These are phyloP conservation scores for Ballota nigra DNA, from an alignment of 257 asterid genomes.

Conservation along the genomic window DNA sequence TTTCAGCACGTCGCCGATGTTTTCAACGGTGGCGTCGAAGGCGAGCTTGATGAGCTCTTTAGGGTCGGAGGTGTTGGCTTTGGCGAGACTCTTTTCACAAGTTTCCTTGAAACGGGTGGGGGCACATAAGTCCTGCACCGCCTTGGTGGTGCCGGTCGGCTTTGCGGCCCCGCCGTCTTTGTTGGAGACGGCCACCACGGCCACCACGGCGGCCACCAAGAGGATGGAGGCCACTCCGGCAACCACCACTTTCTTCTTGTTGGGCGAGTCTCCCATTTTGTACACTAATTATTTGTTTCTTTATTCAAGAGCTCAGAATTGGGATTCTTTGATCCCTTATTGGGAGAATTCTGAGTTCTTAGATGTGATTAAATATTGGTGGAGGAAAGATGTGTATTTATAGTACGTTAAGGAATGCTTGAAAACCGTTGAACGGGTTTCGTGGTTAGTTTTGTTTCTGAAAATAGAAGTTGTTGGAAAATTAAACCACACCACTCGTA, in stretches of 20 bases:
- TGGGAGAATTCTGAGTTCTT: too few relatives aligned
- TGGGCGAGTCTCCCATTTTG: slow-evolving; percentile 17
- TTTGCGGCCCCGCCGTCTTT: not conserved
- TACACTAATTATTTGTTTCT: not conserved
- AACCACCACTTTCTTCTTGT: slow-evolving; percentile 33
- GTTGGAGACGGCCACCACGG: not conserved
- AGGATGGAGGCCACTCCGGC: slow-evolving; percentile 3
- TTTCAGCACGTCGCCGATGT: slow-evolving; percentile 34
- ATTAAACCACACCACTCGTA: too few relatives aligned
- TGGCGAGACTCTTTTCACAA: slow-evolving; percentile 46
- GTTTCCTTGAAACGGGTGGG: slow-evolving; percentile 57
- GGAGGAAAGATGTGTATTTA: not conserved
- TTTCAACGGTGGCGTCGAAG: slow-evolving; percentile 30
- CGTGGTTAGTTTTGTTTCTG: too few relatives aligned
- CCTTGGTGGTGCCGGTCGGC: slow-evolving; percentile 19
- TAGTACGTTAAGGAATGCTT: too few relatives aligned
- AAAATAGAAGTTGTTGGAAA: too few relatives aligned
- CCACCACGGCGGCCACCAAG: slow-evolving; percentile 26
- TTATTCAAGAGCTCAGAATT: not conserved
- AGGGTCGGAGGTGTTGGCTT: slow-evolving; percentile 53
- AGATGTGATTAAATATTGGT: not conserved
- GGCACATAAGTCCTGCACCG: slow-evolving; percentile 48
- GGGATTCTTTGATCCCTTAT: too few relatives aligned
- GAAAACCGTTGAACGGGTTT: too few relatives aligned
- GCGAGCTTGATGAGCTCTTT: slow-evolving; percentile 52